Evolutionary conservation across 2,329 filamentous ascomycete species (phyloP), one percentile per base, ranked within the genome.

Genomic region (Colletotrichum sp.): DNA sequence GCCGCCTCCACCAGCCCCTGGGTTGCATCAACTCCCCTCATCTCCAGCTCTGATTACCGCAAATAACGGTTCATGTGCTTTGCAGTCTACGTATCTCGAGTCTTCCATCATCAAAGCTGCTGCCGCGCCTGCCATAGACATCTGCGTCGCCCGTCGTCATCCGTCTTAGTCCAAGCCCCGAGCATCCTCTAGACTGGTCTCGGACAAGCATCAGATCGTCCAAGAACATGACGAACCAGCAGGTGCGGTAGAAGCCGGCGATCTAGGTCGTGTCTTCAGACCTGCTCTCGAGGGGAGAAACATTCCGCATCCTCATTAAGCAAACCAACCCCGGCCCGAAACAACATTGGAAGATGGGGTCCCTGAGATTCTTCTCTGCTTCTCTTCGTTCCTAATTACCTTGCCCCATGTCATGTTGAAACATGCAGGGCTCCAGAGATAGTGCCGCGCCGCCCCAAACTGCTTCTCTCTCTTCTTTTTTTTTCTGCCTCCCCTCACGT

Each of bases 31-130:
- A 67, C 56, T 67, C 5, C 34, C 55, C 55, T 72, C 62, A 72
- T 75, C 69, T 75, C 61, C 69, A 75, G 55, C 28, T 66, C 36
- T 72, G 73, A 75, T 72, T 75, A 58, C 62, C 52, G n/a, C n/a
- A 21, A 38, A 72, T 48, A 38, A 24, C 32, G 52, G 15, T 64
- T 56, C 32, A 48, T 73, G 43, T 64, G 32, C 26, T 21, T 9
- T 18, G 8, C 36, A 7, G 36, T 0, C 38, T 43, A 66, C 32
- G 61, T 52, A 18, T 32, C 48, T 36, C 34, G 6, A 30, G 9
- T 61, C 30, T 61, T n/a, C 28, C 10, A 18, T 18, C 58, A 21
- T 30, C 30, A 61, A 30, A 61, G 58, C 30, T 34, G 58, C 30
- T 24, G 26, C 12, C 30, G 43, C 58, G 58, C 28, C 58, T 61